Evolutionary conservation across 768 basidiomycete genomes (phyloP).

Genomic region (Lactarius indigo): DNA sequence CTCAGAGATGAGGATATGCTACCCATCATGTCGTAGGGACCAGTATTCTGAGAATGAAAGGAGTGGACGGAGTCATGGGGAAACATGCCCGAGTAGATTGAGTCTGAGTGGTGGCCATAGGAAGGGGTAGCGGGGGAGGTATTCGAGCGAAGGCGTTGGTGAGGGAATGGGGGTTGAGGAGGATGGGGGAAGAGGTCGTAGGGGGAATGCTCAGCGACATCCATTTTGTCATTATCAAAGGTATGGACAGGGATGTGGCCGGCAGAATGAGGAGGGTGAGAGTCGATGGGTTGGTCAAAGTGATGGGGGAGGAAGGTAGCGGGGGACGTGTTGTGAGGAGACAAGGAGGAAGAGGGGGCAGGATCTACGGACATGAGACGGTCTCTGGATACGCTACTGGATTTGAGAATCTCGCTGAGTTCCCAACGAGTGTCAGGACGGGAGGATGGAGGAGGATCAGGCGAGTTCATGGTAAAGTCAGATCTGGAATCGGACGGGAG

Average conservation of each 20-base stretch:
- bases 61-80: slow-evolving; percentile 60
- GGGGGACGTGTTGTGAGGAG: slow-evolving; percentile 49
- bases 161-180: slow-evolving; percentile 41
- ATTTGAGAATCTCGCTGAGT: slow-evolving; percentile 46
- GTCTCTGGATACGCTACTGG: slow-evolving; percentile 35
- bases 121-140: slow-evolving; percentile 62
- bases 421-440: slow-evolving; percentile 38
- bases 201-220: slow-evolving; percentile 50
- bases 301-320: slow-evolving; percentile 49
- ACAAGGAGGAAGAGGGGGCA: slow-evolving; percentile 37
- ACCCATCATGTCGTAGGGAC: slow-evolving; percentile 63
- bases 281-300: slow-evolving; percentile 33
- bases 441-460: slow-evolving; percentile 37
- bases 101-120: slow-evolving; percentile 53
- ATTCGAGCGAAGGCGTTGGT: slow-evolving; percentile 66
- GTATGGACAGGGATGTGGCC: slow-evolving; percentile 36
- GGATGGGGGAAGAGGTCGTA: slow-evolving; percentile 63
- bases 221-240: slow-evolving; percentile 54
- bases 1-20: slow-evolving; percentile 61
- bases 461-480: slow-evolving; percentile 23
- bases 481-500: slow-evolving; percentile 27
- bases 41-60: slow-evolving; percentile 49
- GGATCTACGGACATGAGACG: slow-evolving; percentile 42
- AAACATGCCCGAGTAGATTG: slow-evolving; percentile 54
- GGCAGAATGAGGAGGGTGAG: slow-evolving; percentile 36